Base-by-base conservation (phyloP, 73 alveolate species). In the Tetrahymena borealis region DNA sequence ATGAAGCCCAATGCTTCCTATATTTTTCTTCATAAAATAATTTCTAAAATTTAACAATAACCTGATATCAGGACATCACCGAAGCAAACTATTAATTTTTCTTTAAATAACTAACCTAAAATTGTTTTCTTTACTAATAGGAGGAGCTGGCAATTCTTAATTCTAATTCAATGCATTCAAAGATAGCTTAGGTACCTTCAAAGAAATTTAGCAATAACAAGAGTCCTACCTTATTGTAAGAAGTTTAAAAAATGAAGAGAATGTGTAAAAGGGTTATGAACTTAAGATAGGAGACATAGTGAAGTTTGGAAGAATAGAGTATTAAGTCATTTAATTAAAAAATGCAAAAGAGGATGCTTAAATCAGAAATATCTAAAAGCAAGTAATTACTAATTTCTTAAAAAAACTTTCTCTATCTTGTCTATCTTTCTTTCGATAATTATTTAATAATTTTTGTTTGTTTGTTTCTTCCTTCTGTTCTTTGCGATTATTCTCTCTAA, bases 241-340 rank as follows among this genome's bases (percentile, higher is more conserved):
- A 79, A 93, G 95, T 85, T 85, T 93, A 39, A 93, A 93, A 42
- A 93, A 93, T 93, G 93, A 91, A 38, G 92, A 93, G 20, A 92
- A 92, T 32, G 95, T 93, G 31, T 42, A 93, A 40, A 93, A 93
- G 93, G 96, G 96, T 37, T 96, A 96, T 43, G 90, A 90, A 93
- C 94, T 96, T 38, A 85, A 78, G 15, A 78, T 42, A 35, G 94
- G 96, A 31, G 99, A 96, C 91, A 94, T 97, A 8, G 94, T 97
- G 13, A 96, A 96, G 90, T 90, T 97, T 32, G 99, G 99, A 4
- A 93, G 99, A 90, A 93, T 97, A 78, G 96, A 95, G 92, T 94
- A 95, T 39, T 90, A 93, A 90, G 98, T 97, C 24, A 95, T 94
- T 40, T 97, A 95, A 42, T 36, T 96, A 41, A 94, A 96, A 91